Evolutionary conservation across 352 stramenopile genomes (phyloP).

Genomic region (Globisporangium sylvaticum): DNA sequence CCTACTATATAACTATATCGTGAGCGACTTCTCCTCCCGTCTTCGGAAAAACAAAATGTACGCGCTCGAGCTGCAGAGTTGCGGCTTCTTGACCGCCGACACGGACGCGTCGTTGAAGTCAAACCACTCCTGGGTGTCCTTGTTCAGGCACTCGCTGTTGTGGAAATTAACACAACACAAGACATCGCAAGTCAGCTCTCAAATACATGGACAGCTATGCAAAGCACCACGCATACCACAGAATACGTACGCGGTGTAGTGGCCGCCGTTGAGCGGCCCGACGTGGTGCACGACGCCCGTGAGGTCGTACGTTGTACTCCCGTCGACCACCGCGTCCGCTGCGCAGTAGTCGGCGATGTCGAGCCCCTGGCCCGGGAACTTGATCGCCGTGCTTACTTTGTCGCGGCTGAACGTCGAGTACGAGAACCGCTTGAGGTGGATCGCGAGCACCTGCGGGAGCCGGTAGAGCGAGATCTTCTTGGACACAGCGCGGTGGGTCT

Average conservation of each 20-base stretch:
- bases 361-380: constrained; percentile 50
- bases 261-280: constrained; percentile 67
- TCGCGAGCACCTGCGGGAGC: constrained; percentile 75
- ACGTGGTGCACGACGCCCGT: constrained; percentile 77
- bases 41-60: constrained; percentile 83
- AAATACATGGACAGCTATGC: neutral
- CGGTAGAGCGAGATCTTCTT: constrained; percentile 82
- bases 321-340: constrained; percentile 56
- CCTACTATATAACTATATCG: too few species aligned
- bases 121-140: constrained; percentile 69
- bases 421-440: constrained; percentile 90
- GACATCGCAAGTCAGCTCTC: neutral
- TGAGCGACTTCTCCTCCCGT: constrained; percentile 52
- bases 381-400: constrained; percentile 71
- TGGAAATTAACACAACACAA: neutral
- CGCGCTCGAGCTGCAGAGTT: constrained; percentile 54
- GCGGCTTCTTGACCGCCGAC: constrained; percentile 59
- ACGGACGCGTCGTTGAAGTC: constrained; percentile 78
- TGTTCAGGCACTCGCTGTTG: constrained; percentile 61
- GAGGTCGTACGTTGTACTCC: constrained; percentile 74
- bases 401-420: constrained; percentile 74
- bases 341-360: constrained; percentile 72
- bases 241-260: constrained; percentile 76
- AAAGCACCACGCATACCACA: neutral
- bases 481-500: constrained; percentile 55